phyloP scores from a whole-genome alignment of 495 filamentous ascomycete genomes.

The Aspergillus biplanus region DNA sequence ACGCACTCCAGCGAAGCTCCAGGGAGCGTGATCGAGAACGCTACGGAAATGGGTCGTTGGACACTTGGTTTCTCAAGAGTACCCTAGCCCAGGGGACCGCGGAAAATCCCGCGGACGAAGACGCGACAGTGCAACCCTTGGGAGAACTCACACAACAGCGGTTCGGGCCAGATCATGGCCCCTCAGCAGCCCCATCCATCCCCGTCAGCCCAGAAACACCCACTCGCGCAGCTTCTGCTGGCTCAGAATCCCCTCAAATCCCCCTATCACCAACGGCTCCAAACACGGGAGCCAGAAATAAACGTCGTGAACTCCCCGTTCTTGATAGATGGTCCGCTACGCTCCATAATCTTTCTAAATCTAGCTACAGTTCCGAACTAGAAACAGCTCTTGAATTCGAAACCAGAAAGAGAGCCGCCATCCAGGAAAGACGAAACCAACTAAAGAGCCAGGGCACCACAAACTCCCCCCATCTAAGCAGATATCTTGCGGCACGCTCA shows the following conservation, averaged over 20 bases:
- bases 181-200: not conserved
- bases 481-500: constrained; percentile 45
- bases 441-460: constrained; percentile 14
- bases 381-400: constrained; percentile 49
- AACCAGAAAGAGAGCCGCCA: constrained; percentile 44
- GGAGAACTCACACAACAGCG: constrained; percentile 30
- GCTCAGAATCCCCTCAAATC: not conserved
- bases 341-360: constrained; percentile 32
- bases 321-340: constrained; percentile 47
- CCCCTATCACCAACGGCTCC: not conserved
- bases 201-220: not conserved
- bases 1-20: constrained; percentile 14
- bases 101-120: constrained; percentile 6
- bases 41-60: constrained; percentile 45
- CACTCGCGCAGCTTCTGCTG: not conserved
- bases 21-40: constrained; percentile 37
- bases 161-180: constrained; percentile 22
- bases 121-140: constrained; percentile 22
- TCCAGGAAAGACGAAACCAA: constrained; percentile 31
- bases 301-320: constrained; percentile 18
- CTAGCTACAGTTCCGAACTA: constrained; percentile 26
- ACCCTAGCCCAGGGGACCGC: constrained; percentile 11
- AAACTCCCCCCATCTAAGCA: constrained; percentile 39
- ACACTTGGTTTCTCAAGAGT: constrained; percentile 43
- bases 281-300: constrained; percentile 1